phyloP scores from a whole-genome alignment of 441 rosid species.

The Croton laevigatus region DNA sequence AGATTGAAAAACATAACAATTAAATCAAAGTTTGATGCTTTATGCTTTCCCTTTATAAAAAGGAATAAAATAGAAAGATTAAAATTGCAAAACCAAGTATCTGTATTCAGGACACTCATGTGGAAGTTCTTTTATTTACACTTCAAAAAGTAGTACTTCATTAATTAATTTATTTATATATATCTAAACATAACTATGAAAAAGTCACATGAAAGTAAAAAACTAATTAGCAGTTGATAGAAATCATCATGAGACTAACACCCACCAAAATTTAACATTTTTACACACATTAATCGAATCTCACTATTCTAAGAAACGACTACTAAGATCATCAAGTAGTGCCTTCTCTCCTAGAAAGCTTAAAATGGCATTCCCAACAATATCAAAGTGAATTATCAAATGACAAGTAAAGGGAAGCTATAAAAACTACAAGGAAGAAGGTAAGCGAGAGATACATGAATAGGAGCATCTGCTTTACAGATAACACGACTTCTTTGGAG shows the following conservation, averaged over 20 bases:
- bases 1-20: neutral
- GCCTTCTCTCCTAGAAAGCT: neutral
- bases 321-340: neutral
- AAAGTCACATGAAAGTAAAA: neutral
- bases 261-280: neutral
- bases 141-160: too few relatives aligned
- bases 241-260: too few relatives aligned
- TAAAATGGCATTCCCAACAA: neutral
- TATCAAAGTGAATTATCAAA: neutral
- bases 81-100: neutral
- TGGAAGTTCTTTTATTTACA: neutral
- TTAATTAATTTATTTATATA: too few relatives aligned
- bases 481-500: slow-evolving; percentile 58
- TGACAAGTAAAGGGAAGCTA: neutral
- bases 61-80: neutral
- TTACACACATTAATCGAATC: neutral
- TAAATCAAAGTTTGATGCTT: neutral
- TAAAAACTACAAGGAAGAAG: neutral
- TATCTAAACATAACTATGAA: neutral
- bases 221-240: neutral
- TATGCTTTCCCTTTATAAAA: neutral
- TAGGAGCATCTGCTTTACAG: slow-evolving; percentile 62
- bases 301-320: neutral
- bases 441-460: slow-evolving; percentile 37
- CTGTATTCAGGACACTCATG: neutral